Conservation (phyloP, 495 filamentous ascomycete species). For the Neohortaea acidophila region DNA sequence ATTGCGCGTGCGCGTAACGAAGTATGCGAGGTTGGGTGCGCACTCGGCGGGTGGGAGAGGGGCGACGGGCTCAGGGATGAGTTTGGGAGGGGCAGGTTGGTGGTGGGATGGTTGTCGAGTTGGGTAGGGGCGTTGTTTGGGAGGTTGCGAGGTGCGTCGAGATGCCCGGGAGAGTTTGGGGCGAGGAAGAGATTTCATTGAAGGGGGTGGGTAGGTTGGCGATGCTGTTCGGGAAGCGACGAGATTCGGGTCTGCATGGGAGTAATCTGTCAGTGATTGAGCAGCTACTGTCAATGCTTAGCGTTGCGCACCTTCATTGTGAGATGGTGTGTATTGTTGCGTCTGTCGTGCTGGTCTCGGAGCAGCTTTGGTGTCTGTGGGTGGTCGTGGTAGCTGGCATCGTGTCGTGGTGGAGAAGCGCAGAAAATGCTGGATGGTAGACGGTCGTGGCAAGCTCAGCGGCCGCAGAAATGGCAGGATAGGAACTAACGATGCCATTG, state of each 20-base stretch:
- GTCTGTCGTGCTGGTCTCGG: no score
- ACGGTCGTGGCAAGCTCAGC: constrained; percentile 18
- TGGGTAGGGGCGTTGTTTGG: constrained; percentile 14
- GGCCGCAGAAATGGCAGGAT: constrained; percentile 24
- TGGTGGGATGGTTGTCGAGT: constrained; percentile 12
- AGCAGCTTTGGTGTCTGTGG: no score
- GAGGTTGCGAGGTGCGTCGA: constrained; percentile 19
- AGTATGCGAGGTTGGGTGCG: constrained; percentile 40
- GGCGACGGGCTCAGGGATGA: constrained; percentile 25
- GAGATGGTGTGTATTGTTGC: no score
- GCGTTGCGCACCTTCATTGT: no score
- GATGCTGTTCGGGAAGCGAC: constrained; percentile 12
- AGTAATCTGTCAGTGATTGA: neutral
- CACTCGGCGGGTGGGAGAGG: constrained; percentile 12
- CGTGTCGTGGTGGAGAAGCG: constrained; percentile 21
- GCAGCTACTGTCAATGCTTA: neutral
- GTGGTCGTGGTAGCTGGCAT: no score
- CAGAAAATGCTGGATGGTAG: constrained; percentile 20
- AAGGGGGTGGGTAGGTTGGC: constrained; percentile 12
- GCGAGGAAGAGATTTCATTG: constrained; percentile 17
- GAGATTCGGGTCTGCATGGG: constrained; percentile 13
- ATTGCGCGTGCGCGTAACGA: constrained; percentile 52
- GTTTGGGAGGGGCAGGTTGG: constrained; percentile 19
- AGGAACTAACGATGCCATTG: constrained; percentile 17
- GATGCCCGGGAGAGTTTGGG: constrained; percentile 18